phyloP scores from a whole-genome alignment of 768 basidiomycete species.

The Thelephora ganbajun region DNA sequence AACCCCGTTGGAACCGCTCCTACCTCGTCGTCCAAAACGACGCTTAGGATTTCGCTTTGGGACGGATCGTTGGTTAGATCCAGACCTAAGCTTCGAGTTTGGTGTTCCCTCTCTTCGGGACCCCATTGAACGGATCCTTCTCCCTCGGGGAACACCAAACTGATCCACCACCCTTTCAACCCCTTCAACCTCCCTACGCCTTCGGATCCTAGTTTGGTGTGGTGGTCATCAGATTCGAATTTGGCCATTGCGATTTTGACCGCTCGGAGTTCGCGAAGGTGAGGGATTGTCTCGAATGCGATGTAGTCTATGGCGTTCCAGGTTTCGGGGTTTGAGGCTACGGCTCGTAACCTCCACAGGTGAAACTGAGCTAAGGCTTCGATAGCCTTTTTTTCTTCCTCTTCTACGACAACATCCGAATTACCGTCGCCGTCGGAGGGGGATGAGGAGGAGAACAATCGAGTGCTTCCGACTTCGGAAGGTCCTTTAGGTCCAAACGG shows the following conservation, averaged over 20 bases:
- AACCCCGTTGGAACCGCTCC: conserved; percentile 31
- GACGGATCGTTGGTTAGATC: too few relatives aligned
- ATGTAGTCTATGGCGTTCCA: conserved; percentile 50
- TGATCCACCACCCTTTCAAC: conserved; percentile 66
- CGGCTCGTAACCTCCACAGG: conserved; percentile 40
- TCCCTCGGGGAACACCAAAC: conserved; percentile 44
- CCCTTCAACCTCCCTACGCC: neutral
- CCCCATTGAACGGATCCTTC: conserved; percentile 1
- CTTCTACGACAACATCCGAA: conserved; percentile 13
- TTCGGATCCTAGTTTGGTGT: neutral
- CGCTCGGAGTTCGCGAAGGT: conserved; percentile 48
- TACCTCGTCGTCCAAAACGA: conserved; percentile 20
- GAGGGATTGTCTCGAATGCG: conserved; percentile 70
- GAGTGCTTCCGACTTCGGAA: conserved; percentile 10
- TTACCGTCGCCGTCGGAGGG: too few relatives aligned
- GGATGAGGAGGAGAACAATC: neutral
- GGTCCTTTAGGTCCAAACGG: conserved; percentile 51
- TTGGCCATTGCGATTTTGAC: conserved; percentile 44
- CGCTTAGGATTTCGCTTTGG: conserved; percentile 25
- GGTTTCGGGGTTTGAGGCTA: conserved; percentile 28
- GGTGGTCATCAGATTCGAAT: conserved; percentile 16
- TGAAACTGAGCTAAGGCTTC: conserved; percentile 49
- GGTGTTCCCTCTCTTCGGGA: too few relatives aligned
- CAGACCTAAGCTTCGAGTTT: too few relatives aligned
- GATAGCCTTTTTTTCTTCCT: conserved; percentile 25